These are phyloP conservation scores for Kalaharituber pfeilii DNA, from an alignment of 2,329 filamentous ascomycete genomes.

Conservation along the genomic window DNA sequence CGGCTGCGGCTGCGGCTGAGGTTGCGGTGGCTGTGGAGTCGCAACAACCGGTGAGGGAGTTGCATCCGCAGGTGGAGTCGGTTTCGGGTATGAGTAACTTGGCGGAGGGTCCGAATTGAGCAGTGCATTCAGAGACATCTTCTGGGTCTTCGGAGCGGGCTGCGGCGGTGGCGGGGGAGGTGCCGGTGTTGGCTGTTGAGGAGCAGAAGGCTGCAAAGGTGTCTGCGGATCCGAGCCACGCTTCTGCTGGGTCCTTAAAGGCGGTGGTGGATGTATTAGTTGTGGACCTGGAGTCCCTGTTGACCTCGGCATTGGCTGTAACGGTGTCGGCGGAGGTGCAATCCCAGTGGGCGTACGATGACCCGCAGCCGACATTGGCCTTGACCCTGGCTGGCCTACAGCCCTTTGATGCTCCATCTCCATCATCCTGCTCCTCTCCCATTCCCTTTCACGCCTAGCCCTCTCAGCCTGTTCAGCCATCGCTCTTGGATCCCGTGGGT, in stretches of 20 bases:
- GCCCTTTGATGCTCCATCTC: not conserved
- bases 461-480: not conserved
- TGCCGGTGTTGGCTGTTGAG: not conserved
- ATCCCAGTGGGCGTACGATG: not conserved
- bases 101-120: not conserved
- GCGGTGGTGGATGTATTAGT: not conserved
- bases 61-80: not conserved
- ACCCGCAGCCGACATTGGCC: not conserved
- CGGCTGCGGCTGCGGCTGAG: slow-evolving; percentile 3
- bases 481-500: not conserved
- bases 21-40: slow-evolving; percentile 7
- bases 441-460: not conserved
- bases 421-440: not conserved
- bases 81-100: not conserved
- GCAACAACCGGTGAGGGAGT: not conserved
- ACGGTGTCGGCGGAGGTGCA: not conserved
- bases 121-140: not conserved
- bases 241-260: not conserved
- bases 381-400: not conserved
- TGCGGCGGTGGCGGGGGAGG: not conserved
- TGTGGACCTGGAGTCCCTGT: not conserved
- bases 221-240: not conserved
- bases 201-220: not conserved
- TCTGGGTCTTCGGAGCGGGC: not conserved
- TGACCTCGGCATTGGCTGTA: not conserved